phyloP scores from a whole-genome alignment of 768 basidiomycete species.

The Hygrocybe coccinea region DNA sequence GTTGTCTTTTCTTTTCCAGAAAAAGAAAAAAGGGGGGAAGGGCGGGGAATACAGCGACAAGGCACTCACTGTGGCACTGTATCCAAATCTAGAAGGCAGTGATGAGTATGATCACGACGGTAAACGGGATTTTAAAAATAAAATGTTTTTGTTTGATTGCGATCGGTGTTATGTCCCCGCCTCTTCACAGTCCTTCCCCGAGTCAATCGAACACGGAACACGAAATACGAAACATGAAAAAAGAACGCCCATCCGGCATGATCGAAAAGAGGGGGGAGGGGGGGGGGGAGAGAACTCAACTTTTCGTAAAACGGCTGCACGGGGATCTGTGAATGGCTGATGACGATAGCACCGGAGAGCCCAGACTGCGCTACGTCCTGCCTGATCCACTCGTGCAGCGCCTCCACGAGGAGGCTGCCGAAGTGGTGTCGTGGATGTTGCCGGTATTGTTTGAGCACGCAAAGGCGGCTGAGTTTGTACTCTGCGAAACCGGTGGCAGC shows the following conservation, averaged over 20 bases:
- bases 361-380: slow-evolving; percentile 28
- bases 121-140: not conserved
- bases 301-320: slow-evolving; percentile 72
- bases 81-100: slow-evolving; percentile 53
- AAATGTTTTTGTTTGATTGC: no score
- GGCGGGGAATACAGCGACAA: slow-evolving; percentile 12
- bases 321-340: slow-evolving; percentile 67
- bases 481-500: slow-evolving; percentile 37
- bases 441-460: slow-evolving; percentile 63
- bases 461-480: slow-evolving; percentile 73
- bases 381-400: slow-evolving; percentile 56
- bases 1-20: no score
- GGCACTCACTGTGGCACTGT: slow-evolving; percentile 54
- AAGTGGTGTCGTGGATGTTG: slow-evolving; percentile 43
- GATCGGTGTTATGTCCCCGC: no score
- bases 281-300: slow-evolving; percentile 41
- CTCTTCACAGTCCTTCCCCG: no score
- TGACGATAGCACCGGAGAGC: slow-evolving; percentile 37
- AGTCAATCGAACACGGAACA: no score
- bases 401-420: slow-evolving; percentile 60
- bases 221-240: no score
- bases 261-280: not conserved
- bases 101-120: not conserved
- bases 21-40: not conserved
- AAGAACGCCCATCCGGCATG: no score